Evolutionary conservation across 2,329 filamentous ascomycete genomes (phyloP).

Genomic region (Curvularia eragrostidis): DNA sequence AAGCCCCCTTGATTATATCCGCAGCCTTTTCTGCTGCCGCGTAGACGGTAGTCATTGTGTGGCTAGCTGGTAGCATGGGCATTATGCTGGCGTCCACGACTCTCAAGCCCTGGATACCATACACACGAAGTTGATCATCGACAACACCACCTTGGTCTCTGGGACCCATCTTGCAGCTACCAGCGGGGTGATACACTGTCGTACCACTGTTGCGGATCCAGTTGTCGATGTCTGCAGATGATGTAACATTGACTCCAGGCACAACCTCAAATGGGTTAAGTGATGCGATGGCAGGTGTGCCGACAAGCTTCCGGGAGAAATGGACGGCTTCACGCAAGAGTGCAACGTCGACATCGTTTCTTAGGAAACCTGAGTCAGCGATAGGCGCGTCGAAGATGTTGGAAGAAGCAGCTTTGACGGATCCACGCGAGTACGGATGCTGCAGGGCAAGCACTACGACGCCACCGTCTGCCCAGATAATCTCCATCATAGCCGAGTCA

Average conservation of each 20-base stretch:
- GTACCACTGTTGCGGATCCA: constrained; percentile 22
- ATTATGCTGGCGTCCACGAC: constrained; percentile 30
- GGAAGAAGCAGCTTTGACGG: constrained; percentile 27
- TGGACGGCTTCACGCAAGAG: constrained; percentile 32
- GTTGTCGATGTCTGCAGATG: constrained; percentile 25
- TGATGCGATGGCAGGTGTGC: constrained; percentile 20
- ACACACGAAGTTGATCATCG: constrained; percentile 32
- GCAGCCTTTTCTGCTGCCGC: constrained; percentile 30
- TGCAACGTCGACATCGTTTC: constrained; percentile 32
- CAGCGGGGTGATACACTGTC: constrained; percentile 37
- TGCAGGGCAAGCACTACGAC: constrained; percentile 25
- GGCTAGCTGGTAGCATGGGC: constrained; percentile 27
- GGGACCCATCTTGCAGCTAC: constrained; percentile 36
- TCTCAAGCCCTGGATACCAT: constrained; percentile 32
- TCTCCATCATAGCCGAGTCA: constrained; percentile 28
- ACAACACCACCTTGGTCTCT: constrained; percentile 40
- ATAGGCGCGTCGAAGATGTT: constrained; percentile 34
- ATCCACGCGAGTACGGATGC: constrained; percentile 38
- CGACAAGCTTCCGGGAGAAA: constrained; percentile 26
- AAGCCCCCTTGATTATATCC: constrained; percentile 14
- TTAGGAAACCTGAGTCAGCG: constrained; percentile 33
- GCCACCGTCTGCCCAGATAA: constrained; percentile 32
- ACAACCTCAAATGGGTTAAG: constrained; percentile 30
- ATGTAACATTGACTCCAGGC: constrained; percentile 31
- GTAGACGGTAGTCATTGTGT: constrained; percentile 33